Percentiles rank a stretch among this genome's conserved stretches.
These are phyloP conservation scores for Aspergillus pseudoviridinutans DNA, from an alignment of 2,329 filamentous ascomycete genomes.

Conservation along the genomic window DNA sequence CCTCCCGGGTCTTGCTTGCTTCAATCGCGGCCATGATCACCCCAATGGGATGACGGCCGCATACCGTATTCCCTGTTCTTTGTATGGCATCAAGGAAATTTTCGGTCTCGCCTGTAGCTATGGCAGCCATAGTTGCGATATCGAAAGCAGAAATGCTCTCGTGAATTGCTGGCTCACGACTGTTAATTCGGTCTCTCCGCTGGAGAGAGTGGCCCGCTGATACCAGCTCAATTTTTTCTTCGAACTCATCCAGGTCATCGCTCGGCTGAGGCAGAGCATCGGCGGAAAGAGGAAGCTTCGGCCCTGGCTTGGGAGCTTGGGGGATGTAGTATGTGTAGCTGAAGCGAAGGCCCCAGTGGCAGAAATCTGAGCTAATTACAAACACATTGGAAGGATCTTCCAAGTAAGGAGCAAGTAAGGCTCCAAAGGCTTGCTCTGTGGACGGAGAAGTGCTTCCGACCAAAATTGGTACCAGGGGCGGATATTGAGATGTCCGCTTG, in stretches of 20 bases:
- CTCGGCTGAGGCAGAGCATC: conserved; percentile 41
- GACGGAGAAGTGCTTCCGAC: conserved; percentile 67
- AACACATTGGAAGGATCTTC: conserved; percentile 71
- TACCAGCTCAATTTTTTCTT: conserved; percentile 26
- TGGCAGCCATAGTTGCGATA: conserved; percentile 75
- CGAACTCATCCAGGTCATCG: conserved; percentile 19
- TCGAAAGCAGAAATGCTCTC: conserved; percentile 82
- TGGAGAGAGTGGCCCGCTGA: conserved; percentile 25
- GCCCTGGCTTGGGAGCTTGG: conserved; percentile 38
- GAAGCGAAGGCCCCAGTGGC: conserved; percentile 88
- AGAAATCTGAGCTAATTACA: conserved; percentile 91
- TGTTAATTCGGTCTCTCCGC: conserved; percentile 30
- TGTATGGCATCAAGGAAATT: conserved; percentile 66
- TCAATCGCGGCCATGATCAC: conserved; percentile 88
- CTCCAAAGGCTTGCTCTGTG: conserved; percentile 66
- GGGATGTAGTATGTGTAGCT: conserved; percentile 75
- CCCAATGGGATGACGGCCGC: conserved; percentile 90
- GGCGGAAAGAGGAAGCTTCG: conserved; percentile 36
- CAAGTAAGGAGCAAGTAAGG: conserved; percentile 72
- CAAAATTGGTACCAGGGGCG: conserved; percentile 78
- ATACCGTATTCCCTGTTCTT: conserved; percentile 83
- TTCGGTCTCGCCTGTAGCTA: conserved; percentile 70
- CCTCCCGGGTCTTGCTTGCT: conserved; percentile 45
- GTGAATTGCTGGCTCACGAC: conserved; percentile 59
- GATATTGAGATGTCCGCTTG: conserved; percentile 54